phyloP scores from a whole-genome alignment of 768 basidiomycete species.

The Suillus alpinus region DNA sequence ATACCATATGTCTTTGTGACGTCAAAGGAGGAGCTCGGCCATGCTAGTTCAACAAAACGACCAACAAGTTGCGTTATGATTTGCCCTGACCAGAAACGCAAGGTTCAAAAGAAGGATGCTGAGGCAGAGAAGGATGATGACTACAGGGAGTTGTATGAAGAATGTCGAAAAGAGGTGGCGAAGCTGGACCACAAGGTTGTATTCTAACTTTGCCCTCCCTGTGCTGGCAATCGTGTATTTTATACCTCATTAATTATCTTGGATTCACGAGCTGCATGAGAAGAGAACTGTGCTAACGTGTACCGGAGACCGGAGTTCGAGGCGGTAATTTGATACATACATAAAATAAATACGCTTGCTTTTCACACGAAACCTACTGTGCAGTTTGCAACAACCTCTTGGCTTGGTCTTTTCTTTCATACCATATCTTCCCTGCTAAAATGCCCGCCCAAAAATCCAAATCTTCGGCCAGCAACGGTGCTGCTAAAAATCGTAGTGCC shows the following conservation, averaged over 20 bases:
- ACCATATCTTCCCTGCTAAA: constrained; percentile 13
- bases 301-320: neutral
- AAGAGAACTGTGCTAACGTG: neutral
- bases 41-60: constrained; percentile 94
- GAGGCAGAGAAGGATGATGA: constrained; percentile 77
- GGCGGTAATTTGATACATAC: neutral
- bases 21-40: constrained; percentile 94
- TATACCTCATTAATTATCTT: constrained; percentile 3
- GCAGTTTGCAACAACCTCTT: neutral
- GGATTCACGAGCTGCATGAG: neutral
- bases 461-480: constrained; percentile 45
- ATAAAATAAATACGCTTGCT: neutral
- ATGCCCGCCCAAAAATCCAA: constrained; percentile 54
- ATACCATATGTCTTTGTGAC: constrained; percentile 88
- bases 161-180: constrained; percentile 82
- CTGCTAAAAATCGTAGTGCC: constrained; percentile 30
- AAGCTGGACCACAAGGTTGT: constrained; percentile 70
- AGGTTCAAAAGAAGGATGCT: constrained; percentile 54
- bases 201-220: constrained; percentile 41
- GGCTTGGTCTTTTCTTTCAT: constrained; percentile 18
- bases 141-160: constrained; percentile 82
- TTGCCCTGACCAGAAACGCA: constrained; percentile 78
- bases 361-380: constrained; percentile 7
- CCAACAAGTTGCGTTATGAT: constrained; percentile 98
- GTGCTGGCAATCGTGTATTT: neutral